Base-by-base conservation (phyloP, 2,329 filamentous ascomycete genomes). In the Leptoxyphium fumago region DNA sequence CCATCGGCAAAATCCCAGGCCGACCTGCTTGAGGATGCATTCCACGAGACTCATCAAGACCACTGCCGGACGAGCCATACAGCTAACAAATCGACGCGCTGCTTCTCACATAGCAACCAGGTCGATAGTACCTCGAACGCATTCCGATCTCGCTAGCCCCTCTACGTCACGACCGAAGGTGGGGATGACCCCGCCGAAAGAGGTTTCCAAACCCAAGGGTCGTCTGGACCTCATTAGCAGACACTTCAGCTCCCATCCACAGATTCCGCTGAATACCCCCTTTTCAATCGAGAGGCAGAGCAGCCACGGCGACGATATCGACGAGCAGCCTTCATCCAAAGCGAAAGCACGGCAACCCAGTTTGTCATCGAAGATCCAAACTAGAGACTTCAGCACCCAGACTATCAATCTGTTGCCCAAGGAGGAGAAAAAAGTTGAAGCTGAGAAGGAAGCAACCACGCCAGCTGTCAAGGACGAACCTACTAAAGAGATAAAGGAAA, bases 241-340 rank as follows among this genome's bases (percentile, higher is more conserved):
- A 61, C 77, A 80, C 57, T 66, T 80, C 51, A 69, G 73, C 55
- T 64, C 70, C 53, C 69, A 68, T 52, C 66, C 73, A 46, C 64
- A 72, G 56, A 68, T 76, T 49, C 71, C 75, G 48, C 62, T 79
- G 45, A 79, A 79, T 62, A 79, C 77, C 18, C 75, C 75, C 44
- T 80, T 75, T 61, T 76, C 74, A 53, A 73, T 72, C 57, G 74
- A 79, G 61, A 69, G 75, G 54, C 63, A 64, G 51, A 63, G 65
- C 40, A 68, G 66, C 38, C 62, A 66, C 41, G 64, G 67, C 47
- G 73, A 76, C 71, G 73, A 76, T 50, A 45, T 74, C 43, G 71
- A 72, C 53, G 71, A 71, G 41, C 41, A 18, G 47, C 43, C 13
- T 30, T 38, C 42, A 40, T 38, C 14, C 45, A 48, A 30, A 26